These are phyloP conservation scores for Cydonia oblonga DNA, from an alignment of 331 rosid genomes.

Conservation along the genomic window DNA sequence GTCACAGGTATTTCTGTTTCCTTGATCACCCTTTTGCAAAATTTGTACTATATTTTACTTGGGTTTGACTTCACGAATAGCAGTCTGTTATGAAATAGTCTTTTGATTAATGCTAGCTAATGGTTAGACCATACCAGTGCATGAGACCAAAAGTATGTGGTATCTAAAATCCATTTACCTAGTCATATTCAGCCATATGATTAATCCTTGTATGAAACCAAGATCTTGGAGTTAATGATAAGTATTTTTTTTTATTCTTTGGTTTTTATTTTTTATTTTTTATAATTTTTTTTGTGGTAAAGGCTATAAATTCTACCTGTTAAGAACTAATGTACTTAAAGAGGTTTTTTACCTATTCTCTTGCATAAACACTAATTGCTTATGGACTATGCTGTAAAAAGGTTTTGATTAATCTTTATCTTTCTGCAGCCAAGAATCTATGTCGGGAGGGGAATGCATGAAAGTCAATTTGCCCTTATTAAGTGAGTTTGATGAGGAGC, in stretches of 20 bases:
- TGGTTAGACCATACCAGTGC: background rate
- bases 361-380: background rate
- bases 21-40: background rate
- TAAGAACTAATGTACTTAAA: background rate
- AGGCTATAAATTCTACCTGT: background rate
- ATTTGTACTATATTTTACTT: background rate
- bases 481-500: constrained; percentile 47
- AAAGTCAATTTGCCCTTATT: constrained; percentile 73
- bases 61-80: background rate
- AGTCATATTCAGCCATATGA: background rate
- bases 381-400: background rate
- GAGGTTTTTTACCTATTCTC: background rate
- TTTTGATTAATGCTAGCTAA: background rate
- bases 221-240: background rate
- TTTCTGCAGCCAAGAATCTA: constrained; percentile 75
- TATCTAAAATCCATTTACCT: background rate
- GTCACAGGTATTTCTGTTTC: constrained; percentile 66
- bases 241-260: background rate
- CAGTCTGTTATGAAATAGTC: background rate
- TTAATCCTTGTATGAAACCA: background rate
- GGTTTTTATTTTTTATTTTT: too few species aligned
- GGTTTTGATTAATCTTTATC: constrained; percentile 11
- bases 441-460: constrained; percentile 97
- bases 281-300: background rate
- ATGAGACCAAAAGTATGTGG: constrained; percentile 2